phyloP scores from a whole-genome alignment of 2,329 filamentous ascomycete genomes.

The Elsinoe ampelina region DNA sequence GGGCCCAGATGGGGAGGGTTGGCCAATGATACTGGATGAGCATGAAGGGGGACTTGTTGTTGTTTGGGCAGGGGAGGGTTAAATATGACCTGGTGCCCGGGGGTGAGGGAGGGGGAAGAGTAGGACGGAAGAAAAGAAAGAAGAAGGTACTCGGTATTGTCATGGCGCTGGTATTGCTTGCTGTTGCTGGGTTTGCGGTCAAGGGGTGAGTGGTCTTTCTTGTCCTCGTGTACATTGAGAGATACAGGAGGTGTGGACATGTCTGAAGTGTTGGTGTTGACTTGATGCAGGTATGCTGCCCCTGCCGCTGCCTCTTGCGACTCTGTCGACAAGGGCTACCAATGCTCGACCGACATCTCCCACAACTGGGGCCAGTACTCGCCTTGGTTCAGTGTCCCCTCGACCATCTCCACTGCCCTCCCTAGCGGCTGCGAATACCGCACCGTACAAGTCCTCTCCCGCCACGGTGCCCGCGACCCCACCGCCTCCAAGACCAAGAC shows the following conservation, averaged over 20 bases:
- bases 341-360: constrained; percentile 52
- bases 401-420: constrained; percentile 49
- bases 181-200: neutral
- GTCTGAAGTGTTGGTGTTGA: neutral
- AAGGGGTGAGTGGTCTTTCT: neutral
- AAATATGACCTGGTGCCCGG: constrained; percentile 6
- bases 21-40: neutral
- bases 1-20: neutral
- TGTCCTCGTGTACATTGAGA: neutral
- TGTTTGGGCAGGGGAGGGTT: neutral
- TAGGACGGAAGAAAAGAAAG: neutral
- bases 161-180: constrained; percentile 6
- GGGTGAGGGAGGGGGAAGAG: neutral
- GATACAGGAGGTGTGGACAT: neutral
- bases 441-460: constrained; percentile 71
- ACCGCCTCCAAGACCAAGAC: constrained; percentile 54
- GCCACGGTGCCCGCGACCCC: constrained; percentile 77
- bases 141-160: neutral
- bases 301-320: constrained; percentile 14
- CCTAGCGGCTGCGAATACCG: constrained; percentile 64
- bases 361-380: constrained; percentile 82
- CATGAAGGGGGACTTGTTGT: constrained; percentile 2
- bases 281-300: neutral
- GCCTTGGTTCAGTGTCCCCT: constrained; percentile 69
- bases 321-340: constrained; percentile 41